Evolutionary conservation across 2,329 filamentous ascomycete species (phyloP).

Genomic region (Rutstroemia sp.): DNA sequence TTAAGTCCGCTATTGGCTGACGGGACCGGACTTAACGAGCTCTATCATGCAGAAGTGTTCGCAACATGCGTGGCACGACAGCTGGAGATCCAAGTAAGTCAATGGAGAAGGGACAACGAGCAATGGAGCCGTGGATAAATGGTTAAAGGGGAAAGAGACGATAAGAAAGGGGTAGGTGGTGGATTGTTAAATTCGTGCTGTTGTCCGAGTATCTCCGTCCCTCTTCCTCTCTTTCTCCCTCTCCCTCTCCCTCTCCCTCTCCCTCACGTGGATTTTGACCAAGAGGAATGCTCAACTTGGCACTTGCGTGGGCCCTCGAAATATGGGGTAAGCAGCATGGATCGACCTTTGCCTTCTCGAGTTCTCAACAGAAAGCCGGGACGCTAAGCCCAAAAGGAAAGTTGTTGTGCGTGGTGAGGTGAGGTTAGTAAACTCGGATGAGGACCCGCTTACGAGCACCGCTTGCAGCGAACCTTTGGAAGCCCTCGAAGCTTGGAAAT

Average conservation of each 20-base stretch:
- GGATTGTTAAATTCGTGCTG: no score
- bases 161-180: no score
- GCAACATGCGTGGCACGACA: conserved; percentile 9
- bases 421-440: no score
- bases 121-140: no score
- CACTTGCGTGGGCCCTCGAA: no score
- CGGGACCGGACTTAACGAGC: background rate
- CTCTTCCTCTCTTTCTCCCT: background rate
- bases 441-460: no score
- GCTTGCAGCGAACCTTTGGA: background rate
- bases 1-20: background rate
- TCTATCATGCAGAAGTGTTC: background rate
- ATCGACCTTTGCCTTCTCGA: no score
- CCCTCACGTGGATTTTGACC: background rate
- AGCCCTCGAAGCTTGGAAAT: no score
- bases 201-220: no score
- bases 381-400: background rate
- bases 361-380: conserved; percentile 1
- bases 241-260: background rate
- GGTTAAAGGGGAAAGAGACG: no score
- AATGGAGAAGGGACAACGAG: background rate
- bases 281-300: no score
- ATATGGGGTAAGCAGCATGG: no score
- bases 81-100: background rate
- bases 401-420: background rate